Evolutionary conservation across 208 protist genomes (phyloP), one percentile per base, ranked within the genome.

Genomic region (Trypanosoma platydactyli): DNA sequence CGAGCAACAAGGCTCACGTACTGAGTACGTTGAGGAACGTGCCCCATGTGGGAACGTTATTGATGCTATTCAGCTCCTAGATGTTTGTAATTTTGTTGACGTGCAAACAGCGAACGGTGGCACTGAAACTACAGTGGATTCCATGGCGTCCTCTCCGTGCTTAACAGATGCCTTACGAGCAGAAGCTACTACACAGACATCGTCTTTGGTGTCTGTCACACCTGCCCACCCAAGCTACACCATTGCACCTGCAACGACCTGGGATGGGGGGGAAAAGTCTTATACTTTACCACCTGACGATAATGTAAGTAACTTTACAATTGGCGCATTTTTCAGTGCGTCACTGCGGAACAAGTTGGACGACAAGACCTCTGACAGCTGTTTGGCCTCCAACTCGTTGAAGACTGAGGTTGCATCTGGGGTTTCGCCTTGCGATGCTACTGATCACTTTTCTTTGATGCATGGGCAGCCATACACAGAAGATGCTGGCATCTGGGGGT

Each of bases 81-180:
- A 51, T 41, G 5, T 24, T 38, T 27, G 11, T 27, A 35, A 61
- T 9, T 16, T 35, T 11, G 56, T 50, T 1, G 2, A 35, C 22
- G 7, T 6, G 22, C n/a, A 18, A 38, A 1, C 18, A 48, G 33
- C 20, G 5, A 5, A 29, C 42, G 25, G 25, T 5, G 1, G 12
- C 45, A 27, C 7, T 9, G 48, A 40, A 3, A 22, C 35, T 33
- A 7, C 25, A 25, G 13, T 41, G 41, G 48, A 51, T 27, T 59
- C 62, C 24, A 3, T 58, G 20, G 27, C 29, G 1, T 67, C 62
- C 18, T 67, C 62, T n/a, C 16, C 50, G 29, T 48, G 38, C 24
- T 40, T 67, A 4, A 67, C 62, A 13, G 62, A 67, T 3, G 62
- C 62, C 7, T 0, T 59, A 7, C 30, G 24, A 12, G 58, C 60